phyloP scores from a whole-genome alignment of 768 basidiomycete genomes.

The Brasilioporus rufonigricans region DNA sequence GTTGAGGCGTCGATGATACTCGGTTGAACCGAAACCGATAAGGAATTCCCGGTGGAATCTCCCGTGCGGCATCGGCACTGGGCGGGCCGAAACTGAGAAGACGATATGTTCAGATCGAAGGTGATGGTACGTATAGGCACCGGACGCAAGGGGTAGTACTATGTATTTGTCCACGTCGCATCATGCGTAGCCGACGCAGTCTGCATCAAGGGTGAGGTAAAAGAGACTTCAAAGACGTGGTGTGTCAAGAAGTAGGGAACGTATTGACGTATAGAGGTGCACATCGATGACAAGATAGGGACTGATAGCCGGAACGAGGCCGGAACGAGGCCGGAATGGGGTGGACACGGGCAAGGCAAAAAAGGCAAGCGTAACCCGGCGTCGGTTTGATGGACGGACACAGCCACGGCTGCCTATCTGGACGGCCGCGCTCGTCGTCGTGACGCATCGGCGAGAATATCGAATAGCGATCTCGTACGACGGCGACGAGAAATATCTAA shows the following conservation, averaged over 20 bases:
- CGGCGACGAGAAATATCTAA: neutral
- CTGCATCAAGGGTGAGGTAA: conserved; percentile 10
- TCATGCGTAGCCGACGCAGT: neutral
- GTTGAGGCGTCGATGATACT: neutral
- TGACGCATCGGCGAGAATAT: no score
- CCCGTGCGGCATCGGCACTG: neutral
- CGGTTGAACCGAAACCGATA: neutral
- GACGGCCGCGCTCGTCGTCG: neutral
- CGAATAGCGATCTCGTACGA: no score
- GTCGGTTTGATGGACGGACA: neutral
- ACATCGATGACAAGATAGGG: neutral
- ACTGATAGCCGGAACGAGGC: conserved; percentile 1
- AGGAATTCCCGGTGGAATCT: neutral
- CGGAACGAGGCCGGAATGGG: conserved; percentile 12
- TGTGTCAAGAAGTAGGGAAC: conserved; percentile 9
- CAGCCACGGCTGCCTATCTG: neutral
- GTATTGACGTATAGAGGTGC: conserved; percentile 1
- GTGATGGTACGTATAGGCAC: neutral
- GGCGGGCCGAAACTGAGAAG: neutral
- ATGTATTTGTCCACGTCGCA: neutral
- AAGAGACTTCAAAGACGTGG: neutral
- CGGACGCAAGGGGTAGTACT: neutral
- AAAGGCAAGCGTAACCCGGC: neutral
- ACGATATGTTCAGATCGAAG: neutral
- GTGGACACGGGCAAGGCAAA: neutral